Evolutionary conservation across 495 filamentous ascomycete species (phyloP).

Genomic region (Penicillium malachiteum): DNA sequence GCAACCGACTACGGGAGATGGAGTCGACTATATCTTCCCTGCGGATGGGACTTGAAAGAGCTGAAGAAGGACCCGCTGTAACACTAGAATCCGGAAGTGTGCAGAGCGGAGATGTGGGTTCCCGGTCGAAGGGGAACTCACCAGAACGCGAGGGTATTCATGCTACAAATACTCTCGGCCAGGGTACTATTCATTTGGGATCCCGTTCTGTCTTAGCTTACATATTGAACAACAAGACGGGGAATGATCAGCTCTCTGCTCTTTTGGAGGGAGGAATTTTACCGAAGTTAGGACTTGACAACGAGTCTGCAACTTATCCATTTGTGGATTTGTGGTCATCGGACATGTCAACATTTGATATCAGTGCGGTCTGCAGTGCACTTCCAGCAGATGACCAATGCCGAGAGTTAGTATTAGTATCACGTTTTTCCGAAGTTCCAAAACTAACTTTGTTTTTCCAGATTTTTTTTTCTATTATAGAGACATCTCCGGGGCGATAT

Average conservation of each 20-base stretch:
- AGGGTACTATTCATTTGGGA: constrained; percentile 58
- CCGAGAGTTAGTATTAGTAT: constrained; percentile 53
- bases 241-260: constrained; percentile 63
- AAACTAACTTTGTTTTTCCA: background rate
- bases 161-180: constrained; percentile 52
- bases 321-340: constrained; percentile 65
- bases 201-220: constrained; percentile 60
- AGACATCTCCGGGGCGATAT: constrained; percentile 80
- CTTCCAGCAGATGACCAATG: constrained; percentile 65
- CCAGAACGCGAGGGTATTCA: constrained; percentile 55
- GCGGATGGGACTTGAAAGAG: constrained; percentile 42
- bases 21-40: constrained; percentile 41
- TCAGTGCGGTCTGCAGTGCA: constrained; percentile 68
- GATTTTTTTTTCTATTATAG: constrained; percentile 76
- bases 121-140: constrained; percentile 38
- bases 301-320: constrained; percentile 78
- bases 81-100: constrained; percentile 51
- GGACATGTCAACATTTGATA: constrained; percentile 67
- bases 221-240: constrained; percentile 59
- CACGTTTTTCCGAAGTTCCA: too few species aligned
- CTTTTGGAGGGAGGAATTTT: constrained; percentile 75
- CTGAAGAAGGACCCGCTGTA: constrained; percentile 30
- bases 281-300: constrained; percentile 78
- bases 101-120: constrained; percentile 55
- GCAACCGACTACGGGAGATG: constrained; percentile 42